These are phyloP conservation scores for Phaseolus lunatus DNA, from an alignment of 306 rosid species.

Conservation along the genomic window DNA sequence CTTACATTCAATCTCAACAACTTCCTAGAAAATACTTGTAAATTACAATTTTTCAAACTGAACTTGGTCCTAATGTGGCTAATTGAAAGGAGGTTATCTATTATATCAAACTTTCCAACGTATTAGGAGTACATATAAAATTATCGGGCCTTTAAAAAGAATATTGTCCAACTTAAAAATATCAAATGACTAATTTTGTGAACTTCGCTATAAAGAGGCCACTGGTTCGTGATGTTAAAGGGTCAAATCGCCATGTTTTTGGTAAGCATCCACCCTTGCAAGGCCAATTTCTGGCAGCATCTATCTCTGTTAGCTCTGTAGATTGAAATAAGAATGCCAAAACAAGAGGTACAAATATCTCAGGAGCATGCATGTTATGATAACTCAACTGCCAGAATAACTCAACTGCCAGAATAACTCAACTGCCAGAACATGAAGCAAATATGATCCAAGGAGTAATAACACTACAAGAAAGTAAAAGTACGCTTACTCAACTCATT, in stretches of 20 bases:
- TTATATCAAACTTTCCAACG: background rate
- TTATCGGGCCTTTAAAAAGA: background rate
- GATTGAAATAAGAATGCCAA: conserved; percentile 8
- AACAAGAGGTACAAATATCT: conserved; percentile 19
- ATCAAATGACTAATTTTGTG: conserved; percentile 55
- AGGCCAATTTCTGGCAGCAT: conserved; percentile 80
- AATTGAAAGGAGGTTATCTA: too few relatives aligned
- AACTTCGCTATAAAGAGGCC: conserved; percentile 84
- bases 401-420: background rate
- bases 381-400: background rate
- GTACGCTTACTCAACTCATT: conserved; percentile 4
- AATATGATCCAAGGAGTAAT: conserved; percentile 16
- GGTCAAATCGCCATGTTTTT: conserved; percentile 79
- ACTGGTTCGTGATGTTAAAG: conserved; percentile 77
- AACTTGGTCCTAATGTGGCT: too few relatives aligned
- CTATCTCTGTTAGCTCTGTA: conserved; percentile 70
- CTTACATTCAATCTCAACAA: too few relatives aligned
- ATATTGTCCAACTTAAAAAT: background rate
- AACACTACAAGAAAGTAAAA: background rate
- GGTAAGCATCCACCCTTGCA: conserved; percentile 67
- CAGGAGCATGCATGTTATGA: conserved; percentile 1
- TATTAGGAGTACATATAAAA: background rate
- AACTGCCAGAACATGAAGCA: conserved; percentile 6
- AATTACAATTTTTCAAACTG: too few relatives aligned
- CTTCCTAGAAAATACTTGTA: too few relatives aligned